Base-by-base conservation (phyloP, 805 yeast genomes). In the Debaryomyces maramus region DNA sequence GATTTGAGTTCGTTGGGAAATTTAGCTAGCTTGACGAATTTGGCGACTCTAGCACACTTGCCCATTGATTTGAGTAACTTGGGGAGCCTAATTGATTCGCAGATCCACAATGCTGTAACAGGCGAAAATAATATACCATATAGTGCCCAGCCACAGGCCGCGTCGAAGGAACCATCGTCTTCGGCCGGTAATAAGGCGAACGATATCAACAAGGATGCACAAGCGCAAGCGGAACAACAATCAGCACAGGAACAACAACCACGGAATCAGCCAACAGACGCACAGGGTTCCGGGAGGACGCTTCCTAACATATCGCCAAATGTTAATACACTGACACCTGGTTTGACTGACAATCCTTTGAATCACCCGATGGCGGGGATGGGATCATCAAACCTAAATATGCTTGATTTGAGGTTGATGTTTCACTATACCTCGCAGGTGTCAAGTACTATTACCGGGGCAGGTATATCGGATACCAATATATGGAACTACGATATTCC, bases 401-500 rank as follows among this genome's bases (percentile, higher is more conserved):
- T 85, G 75, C 67, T 85, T 22, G 97, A 91, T 60, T 67, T 91
- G 45, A 75, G 84, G 50, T 68, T 91, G 33, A 85, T 91, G 80
- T 85, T 88, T 60, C 96, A 90, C 62, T 91, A 89, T 60, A 83
- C 90, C 5, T 78, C 88, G 0, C 81, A 77, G 28, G 97, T 89
- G 3, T 85, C 95, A 63, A 81, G 81, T 28, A 86, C 97, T 0
- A 87, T 91, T 34, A 85, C 95, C 0, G 88, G 83, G 2, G 95
- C 97, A 1, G 96, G 96, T 2, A 88, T 90, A 23, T 84, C 91
- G 22, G 95, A 85, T 47, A 80, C 83, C 21, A 78, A 83, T 47
- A 84, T 90, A 27, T 91, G 97, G 97, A 79, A 82, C 38, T 80
- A 78, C 37, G 95, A 88, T 50, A 88, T 91, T 17, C 97, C 97